Evolutionary conservation across 1,284 basidiomycete genomes (phyloP).

Genomic region (Phylloboletellus chloephorus): DNA sequence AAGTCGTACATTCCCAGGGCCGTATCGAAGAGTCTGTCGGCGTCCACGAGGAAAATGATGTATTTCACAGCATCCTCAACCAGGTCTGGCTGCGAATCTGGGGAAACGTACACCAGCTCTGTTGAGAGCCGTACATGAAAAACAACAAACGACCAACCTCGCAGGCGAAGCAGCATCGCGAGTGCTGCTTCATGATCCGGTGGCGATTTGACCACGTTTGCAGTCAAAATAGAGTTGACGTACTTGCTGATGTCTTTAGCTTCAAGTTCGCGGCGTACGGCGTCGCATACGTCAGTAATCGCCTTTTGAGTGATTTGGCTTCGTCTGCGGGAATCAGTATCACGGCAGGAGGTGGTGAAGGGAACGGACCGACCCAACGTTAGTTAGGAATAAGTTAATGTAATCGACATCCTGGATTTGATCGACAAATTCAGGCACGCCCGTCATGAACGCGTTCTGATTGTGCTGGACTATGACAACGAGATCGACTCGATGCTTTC

Average conservation of each 20-base stretch:
- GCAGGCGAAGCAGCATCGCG: slow-evolving; percentile 69
- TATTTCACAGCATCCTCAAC: slow-evolving; percentile 98
- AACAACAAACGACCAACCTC: slow-evolving; percentile 44
- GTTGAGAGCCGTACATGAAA: not conserved
- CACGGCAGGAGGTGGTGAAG: not conserved
- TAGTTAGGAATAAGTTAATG: slow-evolving; percentile 89
- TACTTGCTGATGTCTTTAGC: slow-evolving; percentile 71
- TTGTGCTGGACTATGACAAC: slow-evolving; percentile 84
- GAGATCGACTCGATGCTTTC: slow-evolving; percentile 92
- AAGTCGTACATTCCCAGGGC: slow-evolving; percentile 99
- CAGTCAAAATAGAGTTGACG: slow-evolving; percentile 87
- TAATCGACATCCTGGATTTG: slow-evolving; percentile 89
- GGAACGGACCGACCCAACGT: slow-evolving; percentile 60
- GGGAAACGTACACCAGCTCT: slow-evolving; percentile 1
- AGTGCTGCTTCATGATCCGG: slow-evolving; percentile 89
- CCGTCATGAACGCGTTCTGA: slow-evolving; percentile 59
- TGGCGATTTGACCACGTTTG: slow-evolving; percentile 88
- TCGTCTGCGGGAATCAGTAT: slow-evolving; percentile 34
- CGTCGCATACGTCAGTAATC: slow-evolving; percentile 75
- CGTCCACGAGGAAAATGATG: slow-evolving; percentile 96
- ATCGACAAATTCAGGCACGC: slow-evolving; percentile 67
- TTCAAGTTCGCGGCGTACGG: slow-evolving; percentile 72
- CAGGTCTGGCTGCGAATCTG: slow-evolving; percentile 67
- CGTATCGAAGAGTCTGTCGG: slow-evolving; percentile 87
- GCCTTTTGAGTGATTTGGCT: slow-evolving; percentile 50